Conservation (phyloP, 1,284 basidiomycete species). For the Malassezia furfur region DNA sequence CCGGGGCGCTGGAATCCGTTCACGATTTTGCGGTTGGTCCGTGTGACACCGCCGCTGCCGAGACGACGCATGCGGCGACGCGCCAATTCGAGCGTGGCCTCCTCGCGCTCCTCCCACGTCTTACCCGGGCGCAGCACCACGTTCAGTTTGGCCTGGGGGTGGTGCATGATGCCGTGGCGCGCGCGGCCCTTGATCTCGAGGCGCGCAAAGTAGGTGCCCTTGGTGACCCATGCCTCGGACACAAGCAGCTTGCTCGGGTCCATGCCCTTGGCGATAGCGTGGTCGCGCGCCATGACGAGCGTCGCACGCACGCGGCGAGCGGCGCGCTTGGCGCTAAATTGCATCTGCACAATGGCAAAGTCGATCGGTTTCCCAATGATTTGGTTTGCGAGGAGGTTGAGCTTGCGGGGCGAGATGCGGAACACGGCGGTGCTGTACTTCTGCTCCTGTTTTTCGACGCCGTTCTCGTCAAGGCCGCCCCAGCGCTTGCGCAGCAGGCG, state of each 20-base stretch:
- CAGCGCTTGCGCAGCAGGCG: conserved; percentile 36
- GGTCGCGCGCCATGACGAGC: conserved; percentile 74
- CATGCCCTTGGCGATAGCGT: conserved; percentile 74
- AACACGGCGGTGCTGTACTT: conserved; percentile 82
- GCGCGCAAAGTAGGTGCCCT: conserved; percentile 62
- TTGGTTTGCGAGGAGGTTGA: conserved; percentile 76
- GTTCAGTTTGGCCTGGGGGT: conserved; percentile 66
- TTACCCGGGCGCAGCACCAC: conserved; percentile 75
- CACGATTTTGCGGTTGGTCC: conserved; percentile 27
- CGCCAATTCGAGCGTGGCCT: conserved; percentile 59
- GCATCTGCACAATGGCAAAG: conserved; percentile 89
- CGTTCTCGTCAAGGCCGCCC: conserved; percentile 27
- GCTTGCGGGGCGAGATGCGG: conserved; percentile 84
- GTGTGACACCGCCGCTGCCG: conserved; percentile 52
- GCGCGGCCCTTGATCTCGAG: conserved; percentile 80
- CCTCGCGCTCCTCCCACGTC: conserved; percentile 63
- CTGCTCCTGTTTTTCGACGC: conserved; percentile 55
- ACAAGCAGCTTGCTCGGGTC: conserved; percentile 68
- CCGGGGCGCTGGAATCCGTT: conserved; percentile 42
- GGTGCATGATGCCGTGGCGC: conserved; percentile 66
- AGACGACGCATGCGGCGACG: conserved; percentile 69
- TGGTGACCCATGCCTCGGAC: conserved; percentile 84
- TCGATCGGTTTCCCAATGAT: conserved; percentile 60
- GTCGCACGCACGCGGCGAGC: conserved; percentile 76
- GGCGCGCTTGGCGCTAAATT: conserved; percentile 82